These are phyloP conservation scores for Cardamine chenopodiifolia DNA, from an alignment of 345 rosid genomes.

Conservation along the genomic window DNA sequence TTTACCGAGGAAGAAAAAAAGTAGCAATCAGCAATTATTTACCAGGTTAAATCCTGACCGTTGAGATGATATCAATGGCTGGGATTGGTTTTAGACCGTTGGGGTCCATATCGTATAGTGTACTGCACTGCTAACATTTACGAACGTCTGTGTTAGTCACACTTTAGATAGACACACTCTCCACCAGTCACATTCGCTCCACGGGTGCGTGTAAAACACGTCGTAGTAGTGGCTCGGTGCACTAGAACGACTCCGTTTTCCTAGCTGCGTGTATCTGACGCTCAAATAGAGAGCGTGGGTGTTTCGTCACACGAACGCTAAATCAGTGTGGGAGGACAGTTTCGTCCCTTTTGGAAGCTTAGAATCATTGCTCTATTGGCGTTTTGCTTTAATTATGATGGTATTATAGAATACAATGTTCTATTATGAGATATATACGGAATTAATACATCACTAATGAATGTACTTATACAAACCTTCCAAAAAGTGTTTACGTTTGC, in stretches of 20 bases:
- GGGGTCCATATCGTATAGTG: conserved; percentile 44
- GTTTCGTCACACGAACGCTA: conserved; percentile 35
- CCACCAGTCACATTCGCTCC: conserved; percentile 25
- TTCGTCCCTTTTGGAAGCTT: conserved; percentile 33
- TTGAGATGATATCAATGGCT: conserved; percentile 44
- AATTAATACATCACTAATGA: conserved; percentile 30
- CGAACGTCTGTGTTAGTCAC: conserved; percentile 41
- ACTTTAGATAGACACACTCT: conserved; percentile 27
- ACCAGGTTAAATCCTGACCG: conserved; percentile 43
- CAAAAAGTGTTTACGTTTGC: conserved; percentile 21
- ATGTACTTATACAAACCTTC: conserved; percentile 21
- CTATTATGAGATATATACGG: conserved; percentile 17
- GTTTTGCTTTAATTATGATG: conserved; percentile 32
- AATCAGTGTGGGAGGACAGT: conserved; percentile 36
- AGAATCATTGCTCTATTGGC: conserved; percentile 41
- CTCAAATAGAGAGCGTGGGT: conserved; percentile 1
- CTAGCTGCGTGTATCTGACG: not conserved
- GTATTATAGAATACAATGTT: conserved; percentile 31
- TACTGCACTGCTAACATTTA: conserved; percentile 42
- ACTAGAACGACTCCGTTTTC: not conserved
- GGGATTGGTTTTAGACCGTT: conserved; percentile 9
- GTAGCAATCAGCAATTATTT: conserved; percentile 26
- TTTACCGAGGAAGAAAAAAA: conserved; percentile 35
- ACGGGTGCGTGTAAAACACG: conserved; percentile 28
- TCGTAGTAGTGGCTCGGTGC: not conserved